Percentiles rank a stretch among this genome's conserved stretches.
Conservation (phyloP, 202 grass and related monocot species). For the Musa balbisiana region DNA sequence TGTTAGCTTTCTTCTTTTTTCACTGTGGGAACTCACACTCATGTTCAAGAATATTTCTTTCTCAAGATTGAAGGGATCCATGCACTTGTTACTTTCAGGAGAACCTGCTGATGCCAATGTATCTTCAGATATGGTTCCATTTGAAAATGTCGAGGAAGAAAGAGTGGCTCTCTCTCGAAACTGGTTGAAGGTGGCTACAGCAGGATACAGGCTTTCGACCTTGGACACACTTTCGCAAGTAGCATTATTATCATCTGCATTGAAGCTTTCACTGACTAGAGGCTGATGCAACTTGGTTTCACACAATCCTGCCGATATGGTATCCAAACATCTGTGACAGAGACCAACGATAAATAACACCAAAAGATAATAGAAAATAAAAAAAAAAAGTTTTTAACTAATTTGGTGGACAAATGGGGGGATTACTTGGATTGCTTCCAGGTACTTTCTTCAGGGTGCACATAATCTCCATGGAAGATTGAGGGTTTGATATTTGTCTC, state of each 20-base stretch:
- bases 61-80: slow-evolving; percentile 27
- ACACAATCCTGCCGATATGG: slow-evolving; percentile 31
- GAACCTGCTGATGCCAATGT: slow-evolving; percentile 34
- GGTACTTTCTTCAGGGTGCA: slow-evolving; percentile 27
- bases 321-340: slow-evolving; percentile 37
- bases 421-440: slow-evolving; percentile 5
- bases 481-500: slow-evolving; percentile 18
- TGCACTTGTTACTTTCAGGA: slow-evolving; percentile 42
- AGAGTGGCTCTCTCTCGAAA: slow-evolving; percentile 16
- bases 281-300: slow-evolving; percentile 27
- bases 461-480: slow-evolving; percentile 6
- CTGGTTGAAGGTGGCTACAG: slow-evolving; percentile 16
- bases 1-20: slow-evolving; percentile 69
- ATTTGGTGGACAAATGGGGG: neutral
- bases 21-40: slow-evolving; percentile 50
- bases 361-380: slow-evolving; percentile 6
- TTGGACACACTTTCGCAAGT: slow-evolving; percentile 28
- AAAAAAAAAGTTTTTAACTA: slow-evolving; percentile 2
- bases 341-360: slow-evolving; percentile 20
- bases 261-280: slow-evolving; percentile 18
- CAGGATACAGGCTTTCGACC: slow-evolving; percentile 20
- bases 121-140: slow-evolving; percentile 40
- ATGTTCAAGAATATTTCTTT: slow-evolving; percentile 46
- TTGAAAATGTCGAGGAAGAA: slow-evolving; percentile 27
- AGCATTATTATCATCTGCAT: slow-evolving; percentile 15